Percentiles rank a stretch among this genome's conserved stretches.
Conservation (phyloP, 768 basidiomycete genomes). For the Obba rivulosa region DNA sequence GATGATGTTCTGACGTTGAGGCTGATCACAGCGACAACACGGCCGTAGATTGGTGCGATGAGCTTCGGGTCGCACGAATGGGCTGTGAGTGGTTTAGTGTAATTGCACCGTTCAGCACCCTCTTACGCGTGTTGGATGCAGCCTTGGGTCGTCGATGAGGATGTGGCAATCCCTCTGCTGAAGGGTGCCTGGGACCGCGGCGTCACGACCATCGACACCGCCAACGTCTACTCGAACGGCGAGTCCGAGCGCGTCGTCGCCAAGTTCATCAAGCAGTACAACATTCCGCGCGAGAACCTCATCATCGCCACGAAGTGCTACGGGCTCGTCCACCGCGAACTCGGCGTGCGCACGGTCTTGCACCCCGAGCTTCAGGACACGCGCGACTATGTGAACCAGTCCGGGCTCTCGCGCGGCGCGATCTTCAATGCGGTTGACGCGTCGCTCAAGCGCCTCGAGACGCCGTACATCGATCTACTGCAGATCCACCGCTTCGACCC, state of each 20-base stretch:
- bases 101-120: background rate
- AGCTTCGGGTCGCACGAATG: constrained; percentile 14
- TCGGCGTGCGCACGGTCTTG: background rate
- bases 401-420: constrained; percentile 40
- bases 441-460: constrained; percentile 31
- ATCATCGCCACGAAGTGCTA: constrained; percentile 23
- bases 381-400: constrained; percentile 39
- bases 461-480: constrained; percentile 34
- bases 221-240: constrained; percentile 33
- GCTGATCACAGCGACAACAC: background rate
- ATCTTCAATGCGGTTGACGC: constrained; percentile 28
- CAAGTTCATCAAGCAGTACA: constrained; percentile 34
- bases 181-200: constrained; percentile 27
- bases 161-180: constrained; percentile 12
- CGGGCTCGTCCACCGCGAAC: constrained; percentile 12
- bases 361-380: constrained; percentile 4
- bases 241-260: constrained; percentile 35
- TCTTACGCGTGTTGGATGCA: background rate
- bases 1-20: background rate
- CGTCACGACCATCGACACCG: constrained; percentile 25
- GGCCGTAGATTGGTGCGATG: constrained; percentile 14
- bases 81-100: constrained; percentile 7
- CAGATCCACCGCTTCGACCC: constrained; percentile 42
- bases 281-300: constrained; percentile 21
- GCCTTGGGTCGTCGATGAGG: no score